phyloP scores from a whole-genome alignment of 2,329 filamentous ascomycete species.

The Elsinoe fawcettii region DNA sequence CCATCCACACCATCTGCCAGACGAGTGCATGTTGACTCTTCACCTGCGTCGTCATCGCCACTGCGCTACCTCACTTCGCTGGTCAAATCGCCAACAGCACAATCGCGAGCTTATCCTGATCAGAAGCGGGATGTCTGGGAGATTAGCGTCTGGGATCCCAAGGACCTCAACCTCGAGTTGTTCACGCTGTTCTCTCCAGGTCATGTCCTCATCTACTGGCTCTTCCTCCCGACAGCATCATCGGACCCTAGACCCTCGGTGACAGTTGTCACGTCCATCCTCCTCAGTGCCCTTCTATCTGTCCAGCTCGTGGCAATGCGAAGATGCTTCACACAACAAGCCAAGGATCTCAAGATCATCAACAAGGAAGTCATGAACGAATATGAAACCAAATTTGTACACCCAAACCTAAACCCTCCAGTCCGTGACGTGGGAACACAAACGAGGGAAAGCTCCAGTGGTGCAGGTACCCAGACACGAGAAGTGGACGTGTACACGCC shows the following conservation, averaged over 20 bases:
- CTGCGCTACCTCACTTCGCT: slow-evolving; percentile 64
- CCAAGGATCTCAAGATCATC: slow-evolving; percentile 74
- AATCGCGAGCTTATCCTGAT: slow-evolving; percentile 76
- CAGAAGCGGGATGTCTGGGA: slow-evolving; percentile 88
- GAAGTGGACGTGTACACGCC: slow-evolving; percentile 57
- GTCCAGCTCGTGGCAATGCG: slow-evolving; percentile 68
- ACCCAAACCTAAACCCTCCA: slow-evolving; percentile 74
- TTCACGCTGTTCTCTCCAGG: slow-evolving; percentile 90
- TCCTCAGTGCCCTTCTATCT: slow-evolving; percentile 67
- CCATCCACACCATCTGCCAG: slow-evolving; percentile 78
- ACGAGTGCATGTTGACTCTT: slow-evolving; percentile 80
- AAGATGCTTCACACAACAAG: slow-evolving; percentile 70
- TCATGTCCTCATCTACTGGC: slow-evolving; percentile 82
- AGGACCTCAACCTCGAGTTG: slow-evolving; percentile 70
- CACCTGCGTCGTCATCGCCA: slow-evolving; percentile 69
- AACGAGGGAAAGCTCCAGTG: slow-evolving; percentile 43
- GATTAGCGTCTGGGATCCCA: slow-evolving; percentile 84
- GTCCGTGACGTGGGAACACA: slow-evolving; percentile 76
- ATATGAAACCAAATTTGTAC: slow-evolving; percentile 93
- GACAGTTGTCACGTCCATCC: slow-evolving; percentile 74
- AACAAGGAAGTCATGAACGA: slow-evolving; percentile 90
- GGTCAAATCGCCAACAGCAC: slow-evolving; percentile 60
- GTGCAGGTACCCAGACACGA: slow-evolving; percentile 25
- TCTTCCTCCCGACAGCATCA: slow-evolving; percentile 70
- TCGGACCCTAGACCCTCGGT: slow-evolving; percentile 76